A percentile compares a stretch with the other conserved stretches of the same genome.
These are phyloP conservation scores for Pseudopediastrum boryanum DNA, from an alignment of 139 green algal genomes.

Conservation along the genomic window DNA sequence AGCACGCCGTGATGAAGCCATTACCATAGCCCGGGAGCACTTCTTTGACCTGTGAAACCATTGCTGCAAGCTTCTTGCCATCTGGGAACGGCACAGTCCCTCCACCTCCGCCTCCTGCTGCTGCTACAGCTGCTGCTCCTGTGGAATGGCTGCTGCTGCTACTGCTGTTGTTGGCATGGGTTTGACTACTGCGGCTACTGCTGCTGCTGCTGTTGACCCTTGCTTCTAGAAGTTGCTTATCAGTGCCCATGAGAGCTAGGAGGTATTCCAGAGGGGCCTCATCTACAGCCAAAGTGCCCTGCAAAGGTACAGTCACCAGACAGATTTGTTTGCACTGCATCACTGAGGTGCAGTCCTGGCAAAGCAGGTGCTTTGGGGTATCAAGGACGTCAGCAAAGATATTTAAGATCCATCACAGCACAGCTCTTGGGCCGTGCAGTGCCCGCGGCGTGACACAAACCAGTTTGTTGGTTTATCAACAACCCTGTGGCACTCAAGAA, in stretches of 20 bases:
- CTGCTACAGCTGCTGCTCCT: background rate
- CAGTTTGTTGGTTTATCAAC: no score
- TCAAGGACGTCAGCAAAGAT: no score
- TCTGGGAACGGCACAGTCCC: no score
- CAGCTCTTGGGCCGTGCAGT: no score
- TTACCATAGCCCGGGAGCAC: conserved; percentile 79
- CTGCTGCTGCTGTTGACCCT: no score
- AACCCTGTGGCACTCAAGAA: no score
- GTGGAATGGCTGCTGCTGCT: background rate
- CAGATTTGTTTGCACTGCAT: no score
- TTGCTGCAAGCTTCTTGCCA: background rate
- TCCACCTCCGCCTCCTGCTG: background rate
- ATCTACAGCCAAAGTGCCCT: conserved; percentile 66
- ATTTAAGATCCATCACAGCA: no score
- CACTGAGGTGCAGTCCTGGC: no score
- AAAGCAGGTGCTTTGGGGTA: no score
- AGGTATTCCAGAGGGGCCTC: conserved; percentile 81
- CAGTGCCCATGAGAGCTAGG: conserved; percentile 62
- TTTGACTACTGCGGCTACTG: no score
- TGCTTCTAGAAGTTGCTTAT: conserved; percentile 13
- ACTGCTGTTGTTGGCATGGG: background rate
- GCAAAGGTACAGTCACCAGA: background rate
- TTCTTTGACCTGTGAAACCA: conserved; percentile 59
- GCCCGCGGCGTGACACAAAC: no score
- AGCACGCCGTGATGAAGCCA: conserved; percentile 70